Conservation (phyloP, 306 rosid genomes). For the Cajanus cajan region DNA sequence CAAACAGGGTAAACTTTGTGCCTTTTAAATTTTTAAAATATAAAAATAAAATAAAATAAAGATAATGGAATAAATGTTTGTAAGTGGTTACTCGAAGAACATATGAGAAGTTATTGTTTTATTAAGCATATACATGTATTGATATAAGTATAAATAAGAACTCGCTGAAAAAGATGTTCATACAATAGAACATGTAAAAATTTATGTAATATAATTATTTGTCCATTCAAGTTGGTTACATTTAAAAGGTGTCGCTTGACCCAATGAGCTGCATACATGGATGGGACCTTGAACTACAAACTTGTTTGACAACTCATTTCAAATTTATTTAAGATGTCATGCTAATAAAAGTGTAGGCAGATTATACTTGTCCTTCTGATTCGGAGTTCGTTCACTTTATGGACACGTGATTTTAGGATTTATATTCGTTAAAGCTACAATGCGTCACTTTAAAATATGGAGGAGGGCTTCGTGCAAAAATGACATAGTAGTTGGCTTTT, state of each 20-base stretch:
- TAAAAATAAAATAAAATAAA: too few relatives aligned
- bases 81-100: too few relatives aligned
- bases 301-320: not conserved
- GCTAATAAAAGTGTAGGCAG: not conserved
- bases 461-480: not conserved
- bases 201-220: too few relatives aligned
- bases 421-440: not conserved
- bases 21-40: not conserved
- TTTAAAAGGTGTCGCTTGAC: not conserved
- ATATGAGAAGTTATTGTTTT: too few relatives aligned
- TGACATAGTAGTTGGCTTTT: not conserved
- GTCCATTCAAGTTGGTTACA: not conserved
- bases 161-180: too few relatives aligned
- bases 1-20: too few relatives aligned
- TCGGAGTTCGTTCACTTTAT: not conserved
- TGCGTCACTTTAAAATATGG: not conserved
- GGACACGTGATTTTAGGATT: not conserved
- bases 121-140: too few relatives aligned
- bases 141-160: too few relatives aligned
- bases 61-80: too few relatives aligned
- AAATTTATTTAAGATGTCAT: not conserved
- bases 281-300: not conserved
- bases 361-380: not conserved
- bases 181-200: too few relatives aligned
- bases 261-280: not conserved